Evolutionary conservation across 768 basidiomycete species (phyloP).

Genomic region (Xerocomus potaroensis): DNA sequence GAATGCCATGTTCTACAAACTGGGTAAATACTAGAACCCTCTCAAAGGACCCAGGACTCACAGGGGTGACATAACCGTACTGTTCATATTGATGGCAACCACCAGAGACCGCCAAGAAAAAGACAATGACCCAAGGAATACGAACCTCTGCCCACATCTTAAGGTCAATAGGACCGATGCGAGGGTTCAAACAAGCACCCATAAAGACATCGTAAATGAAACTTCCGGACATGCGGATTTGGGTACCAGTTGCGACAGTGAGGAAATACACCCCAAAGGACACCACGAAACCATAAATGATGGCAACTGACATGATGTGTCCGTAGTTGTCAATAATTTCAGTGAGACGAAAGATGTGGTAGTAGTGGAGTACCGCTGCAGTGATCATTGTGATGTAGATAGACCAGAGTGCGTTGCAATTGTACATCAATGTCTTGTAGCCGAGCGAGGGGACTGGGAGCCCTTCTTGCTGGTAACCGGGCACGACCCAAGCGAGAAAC

Average conservation of each 20-base stretch:
- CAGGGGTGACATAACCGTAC: slow-evolving; percentile 88
- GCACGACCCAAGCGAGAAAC: slow-evolving; percentile 83
- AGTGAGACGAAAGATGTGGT: slow-evolving; percentile 82
- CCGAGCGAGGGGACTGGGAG: slow-evolving; percentile 93
- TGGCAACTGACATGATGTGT: slow-evolving; percentile 90
- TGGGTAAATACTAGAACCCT: slow-evolving; percentile 1
- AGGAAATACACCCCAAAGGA: slow-evolving; percentile 79
- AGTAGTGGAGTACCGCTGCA: slow-evolving; percentile 70
- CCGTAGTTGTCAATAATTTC: slow-evolving; percentile 97
- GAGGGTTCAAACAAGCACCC: slow-evolving; percentile 93
- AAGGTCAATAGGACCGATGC: slow-evolving; percentile 85
- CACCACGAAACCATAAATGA: slow-evolving; percentile 84
- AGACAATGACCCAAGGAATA: slow-evolving; percentile 95
- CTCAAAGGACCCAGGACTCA: slow-evolving; percentile 42
- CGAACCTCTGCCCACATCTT: slow-evolving; percentile 99
- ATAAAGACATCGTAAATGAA: slow-evolving; percentile 95
- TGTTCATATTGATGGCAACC: slow-evolving; percentile 94
- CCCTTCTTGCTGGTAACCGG: slow-evolving; percentile 91
- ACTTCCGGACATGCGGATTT: slow-evolving; percentile 93
- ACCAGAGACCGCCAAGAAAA: slow-evolving; percentile 88
- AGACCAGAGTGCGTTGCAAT: slow-evolving; percentile 89
- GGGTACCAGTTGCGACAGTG: slow-evolving; percentile 70
- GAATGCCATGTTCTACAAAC: slow-evolving; percentile 83
- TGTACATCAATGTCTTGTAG: slow-evolving; percentile 92
- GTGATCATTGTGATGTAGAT: slow-evolving; percentile 81